Base-by-base conservation (phyloP, 2,329 filamentous ascomycete species). In the Diaporthe citri region DNA sequence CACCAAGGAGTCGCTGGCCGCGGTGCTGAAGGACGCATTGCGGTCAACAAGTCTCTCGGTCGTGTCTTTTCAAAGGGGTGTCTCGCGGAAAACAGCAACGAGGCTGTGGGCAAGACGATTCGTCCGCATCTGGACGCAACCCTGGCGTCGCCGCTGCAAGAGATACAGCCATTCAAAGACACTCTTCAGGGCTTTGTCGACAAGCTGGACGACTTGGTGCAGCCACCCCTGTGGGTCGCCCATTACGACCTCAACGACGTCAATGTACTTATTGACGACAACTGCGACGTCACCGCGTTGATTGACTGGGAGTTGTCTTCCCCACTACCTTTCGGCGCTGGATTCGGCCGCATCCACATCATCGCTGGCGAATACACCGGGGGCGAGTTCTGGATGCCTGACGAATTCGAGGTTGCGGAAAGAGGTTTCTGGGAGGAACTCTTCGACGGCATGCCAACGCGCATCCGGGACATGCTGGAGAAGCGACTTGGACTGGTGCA, bases 241-340 rank as follows among this genome's bases (percentile, higher is more conserved):
- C 57, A 60, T 25, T 60, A 41, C 57, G 57, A 60, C 13, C 57
- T 60, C 34, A 60, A 41, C 34, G 36, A 41, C 9, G 57, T 60
- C 13, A 60, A 60, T 15, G 34, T 39, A 10, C 57, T 60, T 4
- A 60, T 60, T 13, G 36, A 60, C n/a, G 36, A 41, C 12, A 25
- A 41, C 12, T 41, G 57, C 36, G 57, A 60, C 10, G 57, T 41
- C 57, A 25, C 57, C 28, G 57, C 36, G 15, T 25, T 60, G 34
- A 60, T 60, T 36, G 57, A 60, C n/a, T 60, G 57, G 57, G 57
- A 60, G n/a, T n/a, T 41, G 13, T 60, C 57, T 9, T n/a, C 57
- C 5, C 36, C 57, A 9, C 36, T 60, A 17, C 57, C 57, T 39
- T 60, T 60, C 36, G 57, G 57, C 7, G 36, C 20, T 22, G 57